phyloP scores from a whole-genome alignment of 208 protist genomes.

The Acanthamoeba royreba region DNA sequence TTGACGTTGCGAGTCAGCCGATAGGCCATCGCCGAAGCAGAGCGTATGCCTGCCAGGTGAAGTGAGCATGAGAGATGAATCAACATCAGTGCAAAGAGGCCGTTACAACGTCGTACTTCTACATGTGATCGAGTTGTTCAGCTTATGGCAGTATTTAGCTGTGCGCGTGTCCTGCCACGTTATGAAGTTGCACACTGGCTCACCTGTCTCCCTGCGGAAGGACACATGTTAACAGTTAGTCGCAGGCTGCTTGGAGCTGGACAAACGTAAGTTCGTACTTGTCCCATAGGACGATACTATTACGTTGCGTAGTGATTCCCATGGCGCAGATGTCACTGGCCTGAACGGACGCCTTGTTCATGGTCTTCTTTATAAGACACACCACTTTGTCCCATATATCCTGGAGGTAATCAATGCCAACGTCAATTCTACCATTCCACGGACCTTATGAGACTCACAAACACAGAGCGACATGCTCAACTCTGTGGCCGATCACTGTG shows the following conservation, averaged over 20 bases:
- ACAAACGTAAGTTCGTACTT: background rate
- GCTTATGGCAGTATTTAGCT: background rate
- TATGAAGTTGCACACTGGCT: background rate
- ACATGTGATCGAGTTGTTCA: background rate
- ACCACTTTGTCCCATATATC: background rate
- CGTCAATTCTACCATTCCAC: background rate
- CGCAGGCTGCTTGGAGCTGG: background rate
- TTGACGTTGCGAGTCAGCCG: background rate
- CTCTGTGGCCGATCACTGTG: too few species aligned
- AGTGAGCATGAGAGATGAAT: too few species aligned
- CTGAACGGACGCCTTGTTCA: background rate
- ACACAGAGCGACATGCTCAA: background rate
- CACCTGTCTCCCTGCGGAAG: background rate
- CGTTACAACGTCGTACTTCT: too few species aligned
- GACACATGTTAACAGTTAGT: background rate
- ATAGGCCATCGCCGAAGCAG: background rate
- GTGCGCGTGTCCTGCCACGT: conserved; percentile 1
- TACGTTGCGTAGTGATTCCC: background rate
- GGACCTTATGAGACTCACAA: background rate
- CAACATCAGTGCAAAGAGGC: too few species aligned
- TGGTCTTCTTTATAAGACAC: background rate
- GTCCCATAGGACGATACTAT: background rate
- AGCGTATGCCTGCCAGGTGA: background rate
- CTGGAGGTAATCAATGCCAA: background rate
- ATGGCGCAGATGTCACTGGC: background rate